Percentiles rank a stretch among this genome's conserved stretches.
Conservation (phyloP, 495 filamentous ascomycete genomes). For the Xylaria castorea region DNA sequence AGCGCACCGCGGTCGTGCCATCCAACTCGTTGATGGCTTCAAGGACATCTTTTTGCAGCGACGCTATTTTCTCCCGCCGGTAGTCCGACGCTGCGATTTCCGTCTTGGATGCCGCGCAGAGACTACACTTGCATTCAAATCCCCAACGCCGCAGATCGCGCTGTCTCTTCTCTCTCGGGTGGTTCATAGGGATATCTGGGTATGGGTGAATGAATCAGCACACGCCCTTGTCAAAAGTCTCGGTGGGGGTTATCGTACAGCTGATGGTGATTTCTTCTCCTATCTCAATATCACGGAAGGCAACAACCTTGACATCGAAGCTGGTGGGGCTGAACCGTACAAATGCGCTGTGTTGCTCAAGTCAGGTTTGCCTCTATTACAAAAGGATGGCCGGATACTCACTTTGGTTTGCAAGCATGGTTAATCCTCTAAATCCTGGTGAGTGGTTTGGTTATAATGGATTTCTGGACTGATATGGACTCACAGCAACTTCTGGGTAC, state of each 20-base stretch:
- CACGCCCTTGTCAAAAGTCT: neutral
- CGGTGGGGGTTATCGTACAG: slow-evolving; percentile 32
- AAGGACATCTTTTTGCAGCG: slow-evolving; percentile 40
- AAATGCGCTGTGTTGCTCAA: slow-evolving; percentile 34
- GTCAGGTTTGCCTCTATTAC: slow-evolving; percentile 27
- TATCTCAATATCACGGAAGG: slow-evolving; percentile 43
- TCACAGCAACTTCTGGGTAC: slow-evolving; percentile 47
- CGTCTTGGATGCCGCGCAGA: slow-evolving; percentile 41
- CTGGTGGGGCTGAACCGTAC: slow-evolving; percentile 44
- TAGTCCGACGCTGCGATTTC: slow-evolving; percentile 45
- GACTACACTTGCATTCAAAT: slow-evolving; percentile 48
- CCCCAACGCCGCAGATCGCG: slow-evolving; percentile 43
- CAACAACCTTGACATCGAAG: slow-evolving; percentile 44
- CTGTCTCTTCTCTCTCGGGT: slow-evolving; percentile 38
- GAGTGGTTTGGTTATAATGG: slow-evolving; percentile 1
- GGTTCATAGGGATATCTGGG: slow-evolving; percentile 43
- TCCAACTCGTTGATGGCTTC: slow-evolving; percentile 43
- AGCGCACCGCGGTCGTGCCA: slow-evolving; percentile 44
- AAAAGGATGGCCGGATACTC: slow-evolving; percentile 25
- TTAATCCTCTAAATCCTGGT: slow-evolving; percentile 44
- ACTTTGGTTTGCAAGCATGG: slow-evolving; percentile 52
- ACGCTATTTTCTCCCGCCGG: slow-evolving; percentile 42
- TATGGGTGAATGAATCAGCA: neutral
- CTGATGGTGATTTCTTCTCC: slow-evolving; percentile 52
- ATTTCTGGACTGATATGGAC: neutral